Percentiles rank a stretch among this genome's conserved stretches.
phyloP scores from a whole-genome alignment of 2,329 filamentous ascomycete species.

The Dothiorella sarmentorum region DNA sequence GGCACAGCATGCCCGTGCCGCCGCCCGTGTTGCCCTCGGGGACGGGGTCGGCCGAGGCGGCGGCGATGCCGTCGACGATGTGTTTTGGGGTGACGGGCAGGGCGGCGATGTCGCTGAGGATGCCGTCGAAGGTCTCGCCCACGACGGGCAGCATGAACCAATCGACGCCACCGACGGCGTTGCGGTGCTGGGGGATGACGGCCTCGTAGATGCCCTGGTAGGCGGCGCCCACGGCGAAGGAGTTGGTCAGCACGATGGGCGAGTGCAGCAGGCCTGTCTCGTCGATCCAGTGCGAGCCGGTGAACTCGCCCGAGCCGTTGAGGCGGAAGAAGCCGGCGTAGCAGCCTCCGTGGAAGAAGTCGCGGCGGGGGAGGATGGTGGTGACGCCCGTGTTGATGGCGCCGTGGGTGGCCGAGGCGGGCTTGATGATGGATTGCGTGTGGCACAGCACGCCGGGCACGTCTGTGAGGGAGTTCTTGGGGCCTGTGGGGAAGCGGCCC shows the following conservation, averaged over 20 bases:
- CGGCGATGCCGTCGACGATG: conserved; percentile 53
- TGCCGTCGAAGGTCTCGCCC: conserved; percentile 62
- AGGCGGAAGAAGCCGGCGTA: conserved; percentile 54
- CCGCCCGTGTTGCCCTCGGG: conserved; percentile 62
- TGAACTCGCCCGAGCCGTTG: conserved; percentile 63
- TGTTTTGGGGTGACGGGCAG: conserved; percentile 56
- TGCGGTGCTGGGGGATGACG: conserved; percentile 46
- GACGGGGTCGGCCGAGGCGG: conserved; percentile 50
- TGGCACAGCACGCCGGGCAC: conserved; percentile 43
- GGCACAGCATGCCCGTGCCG: conserved; percentile 66
- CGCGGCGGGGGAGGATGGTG: conserved; percentile 42
- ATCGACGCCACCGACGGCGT: conserved; percentile 44
- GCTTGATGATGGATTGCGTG: conserved; percentile 37
- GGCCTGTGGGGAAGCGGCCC: conserved; percentile 37
- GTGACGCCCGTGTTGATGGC: conserved; percentile 45
- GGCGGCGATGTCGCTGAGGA: conserved; percentile 55
- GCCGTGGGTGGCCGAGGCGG: conserved; percentile 25
- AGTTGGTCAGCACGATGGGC: conserved; percentile 60
- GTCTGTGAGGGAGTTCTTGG: conserved; percentile 45
- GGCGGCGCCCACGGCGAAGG: conserved; percentile 55
- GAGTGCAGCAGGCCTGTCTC: conserved; percentile 59
- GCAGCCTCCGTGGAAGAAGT: conserved; percentile 41
- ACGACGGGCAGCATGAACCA: conserved; percentile 58
- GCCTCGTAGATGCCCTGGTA: conserved; percentile 60
- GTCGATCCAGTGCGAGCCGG: conserved; percentile 59